Base-by-base conservation (phyloP, 2,329 filamentous ascomycete genomes). In the Cladosporium sphaerospermum region DNA sequence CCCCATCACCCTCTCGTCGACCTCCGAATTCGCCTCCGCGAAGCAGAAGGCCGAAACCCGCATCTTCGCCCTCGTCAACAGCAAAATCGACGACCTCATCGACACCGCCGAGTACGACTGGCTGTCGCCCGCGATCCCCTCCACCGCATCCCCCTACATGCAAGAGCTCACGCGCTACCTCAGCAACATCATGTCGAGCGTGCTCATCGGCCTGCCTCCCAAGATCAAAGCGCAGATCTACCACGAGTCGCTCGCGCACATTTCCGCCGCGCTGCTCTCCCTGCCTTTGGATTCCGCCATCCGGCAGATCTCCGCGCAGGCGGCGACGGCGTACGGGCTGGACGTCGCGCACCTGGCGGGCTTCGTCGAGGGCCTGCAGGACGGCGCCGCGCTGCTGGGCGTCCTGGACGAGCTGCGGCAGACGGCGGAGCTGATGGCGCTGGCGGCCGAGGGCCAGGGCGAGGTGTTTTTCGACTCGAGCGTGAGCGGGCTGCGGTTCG, bases 181-280 rank as follows among this genome's bases (percentile, higher is more conserved):
- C 16, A 88, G 86, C 31, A 96, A 95, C 67, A 97, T 96, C 67
- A 97, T 97, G 90, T 91, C 85, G 66, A 93, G 89, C 1, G 96
- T 95, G 0, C 78, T 99, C 4, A 79, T 99, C 2, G 92, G 91
- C 1, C 75, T 99, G n/a, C 93, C 95, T 0, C 84, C 89, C 31
- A 89, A 95, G 64, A 96, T 99, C 71, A 97, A 97, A 68, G 90
- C 96, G 68, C 83, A 96, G 53, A 96, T 99, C 62, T 97, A 99
- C 73, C 96, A 96, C 66, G 93, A 97, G 67, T 93, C 93, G 0
- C 79, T 99, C 34, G 90, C 85, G 52, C 93, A 99, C 69, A 90
- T 93, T 2, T 86, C 89, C 3, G 87, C 87, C 57, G 61, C 61
- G 28, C 63, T 69, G 28, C 60, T 65, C 37, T n/a, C 54, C 19